Conservation (phyloP, 345 rosid genomes). For the Bretschneidera sinensis region DNA sequence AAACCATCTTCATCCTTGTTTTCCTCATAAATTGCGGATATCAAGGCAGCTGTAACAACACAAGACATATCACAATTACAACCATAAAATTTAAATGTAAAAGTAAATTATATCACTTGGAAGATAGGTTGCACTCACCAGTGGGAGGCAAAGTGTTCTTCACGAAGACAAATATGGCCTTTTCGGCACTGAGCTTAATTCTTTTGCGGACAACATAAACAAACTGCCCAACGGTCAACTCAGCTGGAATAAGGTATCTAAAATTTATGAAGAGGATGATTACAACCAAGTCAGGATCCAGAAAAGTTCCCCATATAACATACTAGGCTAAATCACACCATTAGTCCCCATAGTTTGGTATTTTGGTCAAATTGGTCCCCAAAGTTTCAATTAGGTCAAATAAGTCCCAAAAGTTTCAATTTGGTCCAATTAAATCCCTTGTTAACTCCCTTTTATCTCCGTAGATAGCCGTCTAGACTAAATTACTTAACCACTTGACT, state of each 20-base stretch:
- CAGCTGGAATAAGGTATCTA: slow-evolving; percentile 78
- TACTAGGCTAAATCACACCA: no score
- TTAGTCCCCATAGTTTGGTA: no score
- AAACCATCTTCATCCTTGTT: slow-evolving; percentile 93
- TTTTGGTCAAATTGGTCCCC: no score
- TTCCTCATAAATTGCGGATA: slow-evolving; percentile 66
- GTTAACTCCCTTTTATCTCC: no score
- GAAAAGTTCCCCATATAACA: no score
- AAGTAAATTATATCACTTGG: neutral
- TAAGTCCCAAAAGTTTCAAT: no score
- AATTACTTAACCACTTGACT: no score
- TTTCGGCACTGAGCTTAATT: slow-evolving; percentile 71
- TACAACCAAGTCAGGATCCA: slow-evolving; percentile 1
- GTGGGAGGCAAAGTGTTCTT: slow-evolving; percentile 63
- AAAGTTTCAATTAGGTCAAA: no score
- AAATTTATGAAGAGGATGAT: slow-evolving; percentile 1
- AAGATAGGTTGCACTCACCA: slow-evolving; percentile 27
- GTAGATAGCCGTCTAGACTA: no score
- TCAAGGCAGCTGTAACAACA: slow-evolving; percentile 45
- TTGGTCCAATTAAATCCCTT: no score
- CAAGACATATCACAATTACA: slow-evolving; percentile 4
- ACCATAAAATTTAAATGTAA: neutral
- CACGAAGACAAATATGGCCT: slow-evolving; percentile 69
- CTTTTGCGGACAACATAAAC: slow-evolving; percentile 76
- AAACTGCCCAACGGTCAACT: slow-evolving; percentile 71